Evolutionary conservation across 176 grass and related monocot genomes (phyloP), one percentile per base, ranked within the genome.

Genomic region (Eragrostis nindensis): DNA sequence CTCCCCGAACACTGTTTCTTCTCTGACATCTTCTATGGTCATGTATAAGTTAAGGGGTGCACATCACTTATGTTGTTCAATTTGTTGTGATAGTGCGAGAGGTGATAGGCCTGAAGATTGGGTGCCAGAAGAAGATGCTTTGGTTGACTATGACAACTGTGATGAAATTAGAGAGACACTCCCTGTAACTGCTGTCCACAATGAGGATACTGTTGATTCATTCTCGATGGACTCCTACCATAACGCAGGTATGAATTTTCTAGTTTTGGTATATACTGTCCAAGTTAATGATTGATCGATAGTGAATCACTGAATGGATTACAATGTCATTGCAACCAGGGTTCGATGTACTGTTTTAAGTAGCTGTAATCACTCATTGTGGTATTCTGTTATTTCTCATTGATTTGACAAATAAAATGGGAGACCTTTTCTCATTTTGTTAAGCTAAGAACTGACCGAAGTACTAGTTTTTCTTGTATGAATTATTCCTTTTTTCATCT

Each of bases 101-200:
- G 59, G 80, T 62, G 86, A 92, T n/a, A 94, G 92, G 61, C 95
- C 95, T 82, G 92, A 94, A 84, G 95, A 97, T 55, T 97, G 92
- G 95, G 92, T 92, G 82, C 95, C 95, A 50, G 45, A 74, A 75
- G 83, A 78, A 70, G 66, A 76, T 71, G 48, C 66, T 29, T 55
- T 19, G 36, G 50, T 62, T 25, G 9, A 94, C 69, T 64, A 70
- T 19, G 63, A 49, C 40, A 76, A 52, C 18, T 66, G 16, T 54
- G 67, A 86, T 82, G 79, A 66, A 22, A 84, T 24, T 66, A 72
- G 14, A 70, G 82, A 88, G 42, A 83, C 69, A 26, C 48, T 82
- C 36, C 53, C 86, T 63, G 25, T 61, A 66, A 81, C 11, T 11
- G 66, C 87, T 18, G 22, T 38, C n/a, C 48, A 71, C 59, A 71